Evolutionary conservation across 331 rosid genomes (phyloP).

Genomic region (Rosa hybrid): DNA sequence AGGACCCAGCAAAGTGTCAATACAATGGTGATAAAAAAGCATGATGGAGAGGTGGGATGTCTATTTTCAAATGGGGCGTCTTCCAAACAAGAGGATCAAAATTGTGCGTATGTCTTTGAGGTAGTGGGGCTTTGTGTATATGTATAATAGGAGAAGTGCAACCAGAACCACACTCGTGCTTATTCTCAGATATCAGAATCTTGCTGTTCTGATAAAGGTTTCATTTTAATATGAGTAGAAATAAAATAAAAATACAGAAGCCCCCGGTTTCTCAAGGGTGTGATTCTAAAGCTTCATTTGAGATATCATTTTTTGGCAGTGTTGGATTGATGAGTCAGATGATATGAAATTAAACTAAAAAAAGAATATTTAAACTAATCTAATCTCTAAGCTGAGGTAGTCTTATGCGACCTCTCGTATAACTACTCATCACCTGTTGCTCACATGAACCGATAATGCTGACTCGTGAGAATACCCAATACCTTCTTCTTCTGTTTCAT

Average conservation of each 20-base stretch:
- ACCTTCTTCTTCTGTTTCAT: background rate
- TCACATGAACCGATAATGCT: too few species aligned
- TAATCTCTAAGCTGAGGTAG: background rate
- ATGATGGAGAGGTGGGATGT: constrained; percentile 23
- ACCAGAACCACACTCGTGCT: constrained; percentile 38
- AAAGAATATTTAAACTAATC: background rate
- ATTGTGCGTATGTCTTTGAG: constrained; percentile 31
- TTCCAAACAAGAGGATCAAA: constrained; percentile 27
- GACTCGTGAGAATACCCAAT: too few species aligned
- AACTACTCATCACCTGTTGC: too few species aligned
- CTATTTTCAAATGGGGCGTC: constrained; percentile 28
- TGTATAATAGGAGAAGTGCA: constrained; percentile 27
- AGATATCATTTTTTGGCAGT: constrained; percentile 28
- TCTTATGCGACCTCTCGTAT: too few species aligned
- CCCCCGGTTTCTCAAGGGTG: background rate
- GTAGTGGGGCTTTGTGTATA: constrained; percentile 24
- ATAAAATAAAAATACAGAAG: background rate
- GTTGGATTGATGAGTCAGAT: constrained; percentile 52
- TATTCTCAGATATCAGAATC: constrained; percentile 33
- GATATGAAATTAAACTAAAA: background rate
- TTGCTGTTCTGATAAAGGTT: constrained; percentile 17
- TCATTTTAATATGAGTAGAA: background rate
- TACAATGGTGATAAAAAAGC: constrained; percentile 37
- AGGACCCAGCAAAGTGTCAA: constrained; percentile 27
- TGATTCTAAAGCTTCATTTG: constrained; percentile 9